phyloP scores from a whole-genome alignment of 768 basidiomycete species.

The Suillus decipiens region DNA sequence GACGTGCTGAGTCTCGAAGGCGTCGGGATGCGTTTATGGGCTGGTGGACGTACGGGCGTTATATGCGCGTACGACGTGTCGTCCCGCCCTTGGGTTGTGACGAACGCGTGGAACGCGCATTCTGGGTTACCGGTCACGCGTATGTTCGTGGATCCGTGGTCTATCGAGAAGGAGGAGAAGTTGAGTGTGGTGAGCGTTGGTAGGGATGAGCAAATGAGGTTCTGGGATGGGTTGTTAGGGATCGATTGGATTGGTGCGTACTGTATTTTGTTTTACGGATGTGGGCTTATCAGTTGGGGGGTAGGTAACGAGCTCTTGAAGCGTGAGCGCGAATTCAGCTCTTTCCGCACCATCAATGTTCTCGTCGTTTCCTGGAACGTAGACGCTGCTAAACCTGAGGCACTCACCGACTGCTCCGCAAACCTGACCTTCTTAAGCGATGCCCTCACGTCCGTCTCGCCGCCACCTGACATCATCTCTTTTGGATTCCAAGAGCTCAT shows the following conservation, averaged over 20 bases:
- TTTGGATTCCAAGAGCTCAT: conserved; percentile 98
- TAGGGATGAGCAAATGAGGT: conserved; percentile 66
- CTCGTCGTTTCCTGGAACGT: conserved; percentile 93
- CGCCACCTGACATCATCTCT: conserved; percentile 78
- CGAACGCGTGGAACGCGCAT: conserved; percentile 89
- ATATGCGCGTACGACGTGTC: conserved; percentile 81
- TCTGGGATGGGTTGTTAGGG: conserved; percentile 91
- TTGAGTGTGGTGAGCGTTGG: conserved; percentile 77
- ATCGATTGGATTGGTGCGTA: conserved; percentile 84
- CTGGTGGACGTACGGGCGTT: conserved; percentile 78
- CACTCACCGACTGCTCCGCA: conserved; percentile 61
- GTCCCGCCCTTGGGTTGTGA: conserved; percentile 78
- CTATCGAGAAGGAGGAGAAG: conserved; percentile 66
- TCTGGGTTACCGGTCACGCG: conserved; percentile 60
- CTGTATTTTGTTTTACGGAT: not conserved
- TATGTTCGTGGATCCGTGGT: conserved; percentile 70
- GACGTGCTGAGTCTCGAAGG: conserved; percentile 86
- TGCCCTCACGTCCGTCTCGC: conserved; percentile 66
- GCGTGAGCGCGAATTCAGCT: conserved; percentile 75
- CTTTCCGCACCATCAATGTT: conserved; percentile 73
- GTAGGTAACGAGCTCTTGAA: conserved; percentile 76
- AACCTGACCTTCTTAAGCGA: conserved; percentile 84
- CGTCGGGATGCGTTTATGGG: conserved; percentile 85
- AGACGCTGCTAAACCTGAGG: conserved; percentile 82
- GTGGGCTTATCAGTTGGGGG: conserved; percentile 10